Evolutionary conservation across 345 rosid genomes (phyloP).

Genomic region (Arabidopsis thaliana): TAIR10.1 NC_003076.8:2956001-2956500

Average conservation of each 20-base stretch:
- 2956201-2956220: slow-evolving; percentile 77
- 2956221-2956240: not conserved
- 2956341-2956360: slow-evolving; percentile 50
- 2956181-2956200: slow-evolving; percentile 68
- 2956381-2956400: slow-evolving; percentile 74
- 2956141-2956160: slow-evolving; percentile 30
- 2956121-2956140: not conserved
- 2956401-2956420: slow-evolving; percentile 71
- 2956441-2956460: slow-evolving; percentile 50
- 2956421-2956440: slow-evolving; percentile 50
- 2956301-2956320: slow-evolving; percentile 80
- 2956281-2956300: not conserved
- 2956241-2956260: not conserved
- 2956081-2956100: not conserved
- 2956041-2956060: not conserved
- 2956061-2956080: slow-evolving; percentile 5
- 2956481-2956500: not conserved
- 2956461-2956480: not conserved
- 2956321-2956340: slow-evolving; percentile 65
- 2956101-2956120: not conserved
- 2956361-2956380: slow-evolving; percentile 73
- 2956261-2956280: not conserved
- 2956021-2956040: not conserved
- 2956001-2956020: not conserved
- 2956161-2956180: slow-evolving; percentile 67